Evolutionary conservation across 2,329 filamentous ascomycete species (phyloP).

Genomic region (Alternaria arborescens): DNA sequence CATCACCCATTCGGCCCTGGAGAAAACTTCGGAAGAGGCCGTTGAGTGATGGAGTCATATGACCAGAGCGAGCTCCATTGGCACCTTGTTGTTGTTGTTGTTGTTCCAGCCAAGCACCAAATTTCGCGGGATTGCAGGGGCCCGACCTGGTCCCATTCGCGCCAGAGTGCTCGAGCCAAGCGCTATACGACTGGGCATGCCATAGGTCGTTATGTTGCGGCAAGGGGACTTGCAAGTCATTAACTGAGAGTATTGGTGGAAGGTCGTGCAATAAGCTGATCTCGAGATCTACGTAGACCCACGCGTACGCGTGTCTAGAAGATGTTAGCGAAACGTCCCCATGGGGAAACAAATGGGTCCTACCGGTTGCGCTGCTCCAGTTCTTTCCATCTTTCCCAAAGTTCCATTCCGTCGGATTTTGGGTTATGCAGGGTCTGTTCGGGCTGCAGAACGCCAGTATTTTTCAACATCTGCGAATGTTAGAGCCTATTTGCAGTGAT

Average conservation of each 20-base stretch:
- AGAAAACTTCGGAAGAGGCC: slow-evolving; percentile 14
- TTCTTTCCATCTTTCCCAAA: slow-evolving; percentile 16
- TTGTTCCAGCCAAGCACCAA: slow-evolving; percentile 6
- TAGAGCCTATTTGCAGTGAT: background rate
- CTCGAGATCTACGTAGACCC: slow-evolving; percentile 16
- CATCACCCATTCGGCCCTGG: slow-evolving; percentile 9
- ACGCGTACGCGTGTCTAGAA: slow-evolving; percentile 13
- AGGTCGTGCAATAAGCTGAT: slow-evolving; percentile 13
- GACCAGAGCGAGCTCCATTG: background rate
- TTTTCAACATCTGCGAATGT: slow-evolving; percentile 5
- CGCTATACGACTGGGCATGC: slow-evolving; percentile 9
- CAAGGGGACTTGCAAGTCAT: slow-evolving; percentile 12
- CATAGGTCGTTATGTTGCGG: slow-evolving; percentile 4
- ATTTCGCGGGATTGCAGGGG: slow-evolving; percentile 1
- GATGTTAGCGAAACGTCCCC: background rate
- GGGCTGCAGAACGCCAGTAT: slow-evolving; percentile 5
- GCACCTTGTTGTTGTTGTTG: background rate
- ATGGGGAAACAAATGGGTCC: background rate
- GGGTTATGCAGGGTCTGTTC: background rate
- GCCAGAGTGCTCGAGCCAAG: slow-evolving; percentile 3
- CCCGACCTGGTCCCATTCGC: background rate
- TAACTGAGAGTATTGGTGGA: slow-evolving; percentile 10
- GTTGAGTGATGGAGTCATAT: slow-evolving; percentile 9
- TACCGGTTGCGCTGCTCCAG: slow-evolving; percentile 13
- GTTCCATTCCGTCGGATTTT: background rate